phyloP scores from a whole-genome alignment of 2,329 filamentous ascomycete genomes.

The Hymenoscyphus infarciens region DNA sequence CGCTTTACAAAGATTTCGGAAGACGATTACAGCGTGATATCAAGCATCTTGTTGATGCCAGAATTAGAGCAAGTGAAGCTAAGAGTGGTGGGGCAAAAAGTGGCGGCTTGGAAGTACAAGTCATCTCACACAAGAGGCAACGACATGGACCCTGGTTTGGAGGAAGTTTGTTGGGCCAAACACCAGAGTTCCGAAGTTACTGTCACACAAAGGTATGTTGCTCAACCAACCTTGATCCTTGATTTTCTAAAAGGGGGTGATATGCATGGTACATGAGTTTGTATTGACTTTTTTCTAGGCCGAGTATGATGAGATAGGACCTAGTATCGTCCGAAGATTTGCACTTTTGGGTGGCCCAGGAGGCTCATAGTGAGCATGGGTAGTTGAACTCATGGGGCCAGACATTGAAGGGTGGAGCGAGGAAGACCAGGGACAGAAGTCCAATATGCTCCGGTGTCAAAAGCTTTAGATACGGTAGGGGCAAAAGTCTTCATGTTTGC shows the following conservation, averaged over 20 bases:
- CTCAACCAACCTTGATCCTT: neutral
- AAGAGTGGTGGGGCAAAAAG: constrained; percentile 85
- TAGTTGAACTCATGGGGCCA: constrained; percentile 34
- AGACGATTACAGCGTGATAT: constrained; percentile 95
- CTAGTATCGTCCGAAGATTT: constrained; percentile 81
- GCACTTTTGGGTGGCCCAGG: constrained; percentile 90
- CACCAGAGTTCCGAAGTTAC: constrained; percentile 96
- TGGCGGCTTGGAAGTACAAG: constrained; percentile 92
- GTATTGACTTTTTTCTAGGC: constrained; percentile 9
- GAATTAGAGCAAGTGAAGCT: constrained; percentile 88
- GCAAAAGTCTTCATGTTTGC: constrained; percentile 15
- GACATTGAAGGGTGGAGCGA: neutral
- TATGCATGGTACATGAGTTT: neutral
- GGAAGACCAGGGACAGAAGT: constrained; percentile 2
- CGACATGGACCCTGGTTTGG: constrained; percentile 98
- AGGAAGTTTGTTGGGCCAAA: constrained; percentile 92
- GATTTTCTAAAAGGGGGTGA: neutral
- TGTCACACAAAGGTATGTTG: constrained; percentile 76
- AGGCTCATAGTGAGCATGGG: constrained; percentile 47
- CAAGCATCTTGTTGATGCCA: constrained; percentile 87
- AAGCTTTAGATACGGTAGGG: constrained; percentile 11
- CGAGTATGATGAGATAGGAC: constrained; percentile 30
- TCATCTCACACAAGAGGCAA: constrained; percentile 96
- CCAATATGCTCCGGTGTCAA: neutral
- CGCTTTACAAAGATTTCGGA: constrained; percentile 97